A percentile compares a stretch with the other conserved stretches of the same genome.
These are phyloP conservation scores for Kondoa malvinella DNA, from an alignment of 768 basidiomycete species.

Conservation along the genomic window DNA sequence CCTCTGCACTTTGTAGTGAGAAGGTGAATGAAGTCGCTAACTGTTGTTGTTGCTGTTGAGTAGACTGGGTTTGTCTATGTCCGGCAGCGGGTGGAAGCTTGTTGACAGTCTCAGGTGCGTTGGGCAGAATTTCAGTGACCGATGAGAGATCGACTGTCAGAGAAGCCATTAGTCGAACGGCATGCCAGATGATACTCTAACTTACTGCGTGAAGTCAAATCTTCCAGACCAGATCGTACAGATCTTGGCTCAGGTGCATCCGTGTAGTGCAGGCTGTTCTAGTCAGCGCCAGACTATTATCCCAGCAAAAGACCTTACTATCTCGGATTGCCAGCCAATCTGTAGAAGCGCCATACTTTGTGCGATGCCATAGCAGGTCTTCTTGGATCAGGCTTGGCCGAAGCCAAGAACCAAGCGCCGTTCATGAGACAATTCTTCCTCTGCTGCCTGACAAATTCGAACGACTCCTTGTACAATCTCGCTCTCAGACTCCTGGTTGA, in stretches of 20 bases:
- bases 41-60: not conserved
- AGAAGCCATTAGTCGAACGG: not conserved
- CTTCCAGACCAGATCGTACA: conserved; percentile 63
- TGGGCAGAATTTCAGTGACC: conserved; percentile 62
- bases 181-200: not conserved
- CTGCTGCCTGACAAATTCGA: conserved; percentile 74
- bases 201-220: conserved; percentile 56
- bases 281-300: not conserved
- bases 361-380: not conserved
- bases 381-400: not conserved
- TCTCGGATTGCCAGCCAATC: conserved; percentile 41
- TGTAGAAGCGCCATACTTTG: conserved; percentile 58
- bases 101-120: conserved; percentile 21
- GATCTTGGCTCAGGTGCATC: conserved; percentile 39
- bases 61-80: not conserved
- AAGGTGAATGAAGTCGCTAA: conserved; percentile 43
- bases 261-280: conserved; percentile 19
- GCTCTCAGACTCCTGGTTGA: conserved; percentile 54
- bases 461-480: conserved; percentile 75
- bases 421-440: conserved; percentile 71
- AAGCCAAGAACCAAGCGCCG: conserved; percentile 73
- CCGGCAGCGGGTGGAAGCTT: not conserved
- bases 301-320: not conserved
- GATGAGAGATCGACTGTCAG: conserved; percentile 48
- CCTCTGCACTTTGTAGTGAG: conserved; percentile 46